These are phyloP conservation scores for Chrysoporthe puriensis DNA, from an alignment of 2,329 filamentous ascomycete genomes.

Conservation along the genomic window DNA sequence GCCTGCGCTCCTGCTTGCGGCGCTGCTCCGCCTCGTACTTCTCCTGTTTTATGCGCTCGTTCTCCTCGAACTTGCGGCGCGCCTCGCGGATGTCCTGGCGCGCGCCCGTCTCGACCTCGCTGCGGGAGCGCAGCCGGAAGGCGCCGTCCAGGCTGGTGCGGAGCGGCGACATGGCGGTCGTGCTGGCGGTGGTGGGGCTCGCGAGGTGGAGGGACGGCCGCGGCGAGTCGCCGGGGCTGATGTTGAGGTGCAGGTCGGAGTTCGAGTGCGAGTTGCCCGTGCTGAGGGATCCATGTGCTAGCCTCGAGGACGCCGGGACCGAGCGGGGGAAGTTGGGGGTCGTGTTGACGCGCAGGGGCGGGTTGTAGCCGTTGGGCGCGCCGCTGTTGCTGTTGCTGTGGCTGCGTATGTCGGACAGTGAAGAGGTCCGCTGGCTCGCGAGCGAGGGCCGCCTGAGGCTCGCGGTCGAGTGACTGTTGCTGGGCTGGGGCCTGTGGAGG, in stretches of 20 bases:
- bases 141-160: slow-evolving; percentile 62
- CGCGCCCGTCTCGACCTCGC: slow-evolving; percentile 59
- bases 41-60: slow-evolving; percentile 64
- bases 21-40: slow-evolving; percentile 64
- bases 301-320: slow-evolving; percentile 38
- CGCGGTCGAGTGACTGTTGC: slow-evolving; percentile 34
- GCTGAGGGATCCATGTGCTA: slow-evolving; percentile 33
- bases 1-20: slow-evolving; percentile 59
- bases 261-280: slow-evolving; percentile 30
- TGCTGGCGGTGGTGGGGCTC: slow-evolving; percentile 39
- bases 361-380: not conserved
- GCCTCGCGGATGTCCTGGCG: slow-evolving; percentile 62
- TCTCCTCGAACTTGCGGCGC: slow-evolving; percentile 65
- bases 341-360: slow-evolving; percentile 26
- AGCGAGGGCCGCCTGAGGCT: slow-evolving; percentile 44
- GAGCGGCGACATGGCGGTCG: slow-evolving; percentile 54
- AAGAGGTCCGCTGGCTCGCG: slow-evolving; percentile 40
- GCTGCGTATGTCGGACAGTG: slow-evolving; percentile 23
- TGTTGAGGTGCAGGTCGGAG: slow-evolving; percentile 49
- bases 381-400: slow-evolving; percentile 41
- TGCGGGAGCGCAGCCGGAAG: slow-evolving; percentile 64
- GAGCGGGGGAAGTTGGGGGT: slow-evolving; percentile 36
- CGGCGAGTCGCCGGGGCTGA: slow-evolving; percentile 35
- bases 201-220: slow-evolving; percentile 31
- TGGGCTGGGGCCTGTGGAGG: slow-evolving; percentile 36